Percentiles rank a stretch among this genome's conserved stretches.
Evolutionary conservation across 257 asterid species (phyloP).

Genomic region (Solanum lignicaule): DNA sequence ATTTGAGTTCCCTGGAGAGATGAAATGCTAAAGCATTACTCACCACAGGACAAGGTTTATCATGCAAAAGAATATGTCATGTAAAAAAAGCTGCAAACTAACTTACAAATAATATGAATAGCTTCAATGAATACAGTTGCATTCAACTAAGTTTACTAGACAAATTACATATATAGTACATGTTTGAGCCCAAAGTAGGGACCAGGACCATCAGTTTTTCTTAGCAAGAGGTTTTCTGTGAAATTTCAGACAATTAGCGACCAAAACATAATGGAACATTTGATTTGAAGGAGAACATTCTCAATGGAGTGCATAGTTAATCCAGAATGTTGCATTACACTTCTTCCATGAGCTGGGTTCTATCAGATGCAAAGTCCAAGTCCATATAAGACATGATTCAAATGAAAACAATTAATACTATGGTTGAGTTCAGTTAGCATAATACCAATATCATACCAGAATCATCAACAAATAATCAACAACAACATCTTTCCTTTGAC

Average conservation of each 20-base stretch:
- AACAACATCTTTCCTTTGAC: neutral
- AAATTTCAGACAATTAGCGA: neutral
- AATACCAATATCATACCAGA: neutral
- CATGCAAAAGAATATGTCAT: neutral
- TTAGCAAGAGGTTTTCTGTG: neutral
- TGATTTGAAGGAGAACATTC: neutral
- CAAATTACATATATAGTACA: neutral
- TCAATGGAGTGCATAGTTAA: neutral
- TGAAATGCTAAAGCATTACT: constrained; percentile 16
- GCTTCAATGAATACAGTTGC: neutral
- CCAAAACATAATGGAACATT: neutral
- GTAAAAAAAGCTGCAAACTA: neutral
- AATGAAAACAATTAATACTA: neutral
- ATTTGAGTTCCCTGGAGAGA: constrained; percentile 86
- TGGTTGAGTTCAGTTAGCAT: neutral
- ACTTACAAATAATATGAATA: neutral
- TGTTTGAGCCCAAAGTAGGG: neutral
- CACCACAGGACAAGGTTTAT: neutral
- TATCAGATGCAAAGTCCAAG: neutral
- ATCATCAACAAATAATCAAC: neutral
- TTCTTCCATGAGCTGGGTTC: neutral
- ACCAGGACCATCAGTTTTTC: neutral
- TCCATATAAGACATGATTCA: neutral
- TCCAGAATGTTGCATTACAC: neutral
- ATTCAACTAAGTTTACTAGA: neutral